Evolutionary conservation across 2,329 filamentous ascomycete species (phyloP), one percentile per base, ranked within the genome.

Genomic region (Pestalotiopsis sp.): DNA sequence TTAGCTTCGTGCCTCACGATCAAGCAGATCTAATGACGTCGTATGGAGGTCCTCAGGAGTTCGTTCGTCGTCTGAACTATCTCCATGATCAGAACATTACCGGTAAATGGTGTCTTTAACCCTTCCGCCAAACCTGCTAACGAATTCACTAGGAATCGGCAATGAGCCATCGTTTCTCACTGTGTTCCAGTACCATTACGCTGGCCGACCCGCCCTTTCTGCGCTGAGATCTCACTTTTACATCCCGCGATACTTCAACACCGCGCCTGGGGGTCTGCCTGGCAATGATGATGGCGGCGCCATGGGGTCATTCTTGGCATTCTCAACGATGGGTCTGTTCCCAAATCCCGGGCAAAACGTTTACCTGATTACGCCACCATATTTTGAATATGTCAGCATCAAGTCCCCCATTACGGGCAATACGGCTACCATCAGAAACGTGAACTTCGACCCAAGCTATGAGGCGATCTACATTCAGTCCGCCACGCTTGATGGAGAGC

Each of bases 211-310:
- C 0, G 90, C 78, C 0, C 78, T 86, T 1, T 87, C 85, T 0
- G 83, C 86, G 1, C 73, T 76, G 58, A 87, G 88, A 61, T 84
- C 85, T 0, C 90, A 92, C 73, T 87, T 82, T 72, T 92, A 92
- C 74, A 91, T 93, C 58, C 90, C 91, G 0, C 82, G 82, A 0
- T 87, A 84, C 73, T 93, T 93, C 81, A 85, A 87, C 72, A 84
- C 87, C 0, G 87, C 86, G 0, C 79, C 87, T 0, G 80, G 79
- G 1, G 91, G 91, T 0, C 85, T 93, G 7, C 90, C 91, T 0
- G 91, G 91, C 0, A 93, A 93, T 75, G 91, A 93, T 69, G 91
- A 93, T 75, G 86, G 85, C 61, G 91, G 91, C 4, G 89, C 91
- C 0, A 92, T 93, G 90, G 91, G 90, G 20, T 86, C 86, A 0